Evolutionary conservation across 352 stramenopile genomes (phyloP).

Genomic region (Pythium insidiosum): DNA sequence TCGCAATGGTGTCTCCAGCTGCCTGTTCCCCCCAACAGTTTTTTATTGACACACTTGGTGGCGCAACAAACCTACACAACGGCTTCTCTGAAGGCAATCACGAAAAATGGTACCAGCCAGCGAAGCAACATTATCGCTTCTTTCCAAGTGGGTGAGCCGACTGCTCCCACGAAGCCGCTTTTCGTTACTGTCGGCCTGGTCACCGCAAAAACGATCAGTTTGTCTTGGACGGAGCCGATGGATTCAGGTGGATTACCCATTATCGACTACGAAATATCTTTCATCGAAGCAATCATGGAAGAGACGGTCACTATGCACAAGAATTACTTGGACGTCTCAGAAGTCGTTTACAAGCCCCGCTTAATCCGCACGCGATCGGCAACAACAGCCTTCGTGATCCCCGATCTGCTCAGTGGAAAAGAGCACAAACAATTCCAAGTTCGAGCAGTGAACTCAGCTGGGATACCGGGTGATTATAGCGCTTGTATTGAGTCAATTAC

Average conservation of each 20-base stretch:
- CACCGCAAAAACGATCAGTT: conserved; percentile 51
- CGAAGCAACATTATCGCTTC: conserved; percentile 33
- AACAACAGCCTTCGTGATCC: conserved; percentile 25
- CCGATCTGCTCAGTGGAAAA: conserved; percentile 45
- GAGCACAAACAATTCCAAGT: conserved; percentile 61
- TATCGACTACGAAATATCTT: conserved; percentile 60
- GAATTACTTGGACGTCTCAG: conserved; percentile 44
- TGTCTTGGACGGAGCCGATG: conserved; percentile 52
- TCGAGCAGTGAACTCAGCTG: conserved; percentile 45
- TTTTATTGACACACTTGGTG: conserved; percentile 22
- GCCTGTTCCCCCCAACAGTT: conserved; percentile 40
- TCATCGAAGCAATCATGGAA: conserved; percentile 50
- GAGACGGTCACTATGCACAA: conserved; percentile 27
- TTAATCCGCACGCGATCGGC: conserved; percentile 41
- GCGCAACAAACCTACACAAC: conserved; percentile 41
- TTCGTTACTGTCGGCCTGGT: conserved; percentile 41
- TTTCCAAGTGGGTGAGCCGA: conserved; percentile 20
- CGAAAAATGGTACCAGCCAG: conserved; percentile 40
- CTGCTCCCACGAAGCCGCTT: conserved; percentile 29
- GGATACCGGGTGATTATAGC: conserved; percentile 46
- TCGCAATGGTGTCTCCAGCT: conserved; percentile 50
- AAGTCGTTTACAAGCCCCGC: conserved; percentile 44
- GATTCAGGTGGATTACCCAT: conserved; percentile 49
- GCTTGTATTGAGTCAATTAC: conserved; percentile 39
- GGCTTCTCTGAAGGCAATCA: conserved; percentile 40